A percentile compares a stretch with the other conserved stretches of the same genome.
Conservation (phyloP, 2,329 filamentous ascomycete genomes). For the Colletotrichum sp. region DNA sequence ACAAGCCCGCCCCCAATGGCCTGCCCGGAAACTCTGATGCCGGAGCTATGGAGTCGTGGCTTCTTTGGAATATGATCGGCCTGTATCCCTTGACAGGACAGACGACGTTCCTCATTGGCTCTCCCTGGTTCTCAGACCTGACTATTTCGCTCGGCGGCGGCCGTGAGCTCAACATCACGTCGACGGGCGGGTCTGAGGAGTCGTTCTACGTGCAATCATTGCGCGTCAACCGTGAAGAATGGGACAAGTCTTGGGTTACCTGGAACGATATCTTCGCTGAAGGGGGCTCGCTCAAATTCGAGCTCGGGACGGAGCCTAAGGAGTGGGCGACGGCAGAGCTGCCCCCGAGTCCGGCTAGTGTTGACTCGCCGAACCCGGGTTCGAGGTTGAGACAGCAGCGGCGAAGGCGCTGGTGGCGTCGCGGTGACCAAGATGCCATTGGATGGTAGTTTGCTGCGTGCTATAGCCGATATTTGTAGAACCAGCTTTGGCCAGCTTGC, state of each 20-base stretch:
- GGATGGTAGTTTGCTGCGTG: background rate
- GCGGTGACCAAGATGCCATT: background rate
- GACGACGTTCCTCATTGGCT: conserved; percentile 68
- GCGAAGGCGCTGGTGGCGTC: background rate
- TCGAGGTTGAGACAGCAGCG: background rate
- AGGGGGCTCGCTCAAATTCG: conserved; percentile 68
- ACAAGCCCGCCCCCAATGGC: conserved; percentile 57
- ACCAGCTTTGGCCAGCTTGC: background rate
- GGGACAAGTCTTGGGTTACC: conserved; percentile 68
- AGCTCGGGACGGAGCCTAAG: conserved; percentile 56
- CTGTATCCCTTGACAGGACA: conserved; percentile 72
- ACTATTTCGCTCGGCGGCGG: conserved; percentile 61
- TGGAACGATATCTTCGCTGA: conserved; percentile 70
- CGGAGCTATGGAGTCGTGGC: conserved; percentile 74
- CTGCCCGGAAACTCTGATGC: conserved; percentile 74
- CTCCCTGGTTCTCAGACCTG: conserved; percentile 66
- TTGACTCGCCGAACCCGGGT: background rate
- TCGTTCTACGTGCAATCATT: conserved; percentile 69
- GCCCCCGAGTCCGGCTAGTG: conserved; percentile 63
- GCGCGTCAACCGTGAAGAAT: conserved; percentile 65
- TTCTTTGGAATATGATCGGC: conserved; percentile 72
- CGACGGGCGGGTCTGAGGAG: conserved; percentile 51
- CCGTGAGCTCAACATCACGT: conserved; percentile 59
- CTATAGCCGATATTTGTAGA: background rate
- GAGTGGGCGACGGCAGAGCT: conserved; percentile 64